Evolutionary conservation across 177 flowering plant genomes (phyloP), one percentile per base, ranked within the genome.

Genomic region (Vitis hybrid): DNA sequence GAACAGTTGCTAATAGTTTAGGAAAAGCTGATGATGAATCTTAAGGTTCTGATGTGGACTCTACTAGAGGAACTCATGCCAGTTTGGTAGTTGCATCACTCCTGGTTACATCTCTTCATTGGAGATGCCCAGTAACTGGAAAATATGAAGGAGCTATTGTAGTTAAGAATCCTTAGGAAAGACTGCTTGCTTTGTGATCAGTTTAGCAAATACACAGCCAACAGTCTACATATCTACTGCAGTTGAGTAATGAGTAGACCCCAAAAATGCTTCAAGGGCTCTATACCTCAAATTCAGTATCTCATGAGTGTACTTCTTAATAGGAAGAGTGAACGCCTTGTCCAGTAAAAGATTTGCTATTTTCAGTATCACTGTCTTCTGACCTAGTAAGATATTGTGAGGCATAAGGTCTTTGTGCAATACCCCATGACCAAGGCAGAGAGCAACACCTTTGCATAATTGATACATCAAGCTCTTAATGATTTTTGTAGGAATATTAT

Each of bases 11-110:
- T 10, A 90, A 83, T 26, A 95, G 65, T 63, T 72, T 80, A 70
- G 85, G 73, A 4, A 3, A 32, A 32, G 40, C 40, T 5, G 5
- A 32, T 32, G 40, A 32, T 32, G 40, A 32, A 32, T 3, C 40
- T 32, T 1, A 21, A 32, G 40, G 40, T 32, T 32, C 40, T 32
- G 40, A 32, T 32, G 4, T 32, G 92, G 86, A n/a, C 64, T 82
- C 98, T 96, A 95, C 65, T 93, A 97, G 21, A 96, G 98, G 65
- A 87, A 91, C 75, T 90, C 94, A 56, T 92, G 97, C 95, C 97
- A 92, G 82, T 94, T 80, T 78, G 73, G 68, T 52, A 94, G 81
- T 69, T 81, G 87, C 84, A 87, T 84, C 14, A 93, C 97, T 21
- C 98, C 92, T 3, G 97, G 97, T 95, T 97, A 93, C 65, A 90